Conservation (phyloP, 345 rosid species). For the Raphanus sativus region DNA sequence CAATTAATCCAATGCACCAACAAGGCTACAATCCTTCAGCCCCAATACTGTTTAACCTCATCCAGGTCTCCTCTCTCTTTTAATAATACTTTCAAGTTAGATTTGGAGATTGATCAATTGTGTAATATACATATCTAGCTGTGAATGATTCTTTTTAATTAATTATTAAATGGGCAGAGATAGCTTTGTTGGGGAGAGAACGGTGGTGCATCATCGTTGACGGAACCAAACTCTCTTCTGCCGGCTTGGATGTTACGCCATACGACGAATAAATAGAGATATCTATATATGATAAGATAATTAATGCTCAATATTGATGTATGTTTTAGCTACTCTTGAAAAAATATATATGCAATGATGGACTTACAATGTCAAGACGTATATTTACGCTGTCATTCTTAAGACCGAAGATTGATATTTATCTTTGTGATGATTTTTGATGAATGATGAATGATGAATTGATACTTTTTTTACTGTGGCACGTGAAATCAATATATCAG, state of each 20-base stretch:
- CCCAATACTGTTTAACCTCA: conserved; percentile 43
- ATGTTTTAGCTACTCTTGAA: neutral
- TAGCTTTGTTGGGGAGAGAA: conserved; percentile 27
- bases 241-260: conserved; percentile 41
- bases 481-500: neutral
- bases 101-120: neutral
- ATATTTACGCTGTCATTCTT: neutral
- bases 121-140: neutral
- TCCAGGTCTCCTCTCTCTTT: conserved; percentile 44
- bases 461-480: conserved; percentile 2
- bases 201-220: conserved; percentile 12
- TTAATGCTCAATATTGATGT: conserved; percentile 25
- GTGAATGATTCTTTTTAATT: neutral
- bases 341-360: neutral
- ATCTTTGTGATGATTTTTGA: conserved; percentile 10
- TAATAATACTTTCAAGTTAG: neutral
- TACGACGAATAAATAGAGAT: conserved; percentile 23
- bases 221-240: conserved; percentile 31
- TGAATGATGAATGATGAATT: conserved; percentile 10
- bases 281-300: neutral
- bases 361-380: neutral
- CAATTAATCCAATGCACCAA: conserved; percentile 39
- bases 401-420: conserved; percentile 4
- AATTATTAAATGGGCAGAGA: conserved; percentile 20
- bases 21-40: conserved; percentile 41